A percentile compares a stretch with the other conserved stretches of the same genome.
These are phyloP conservation scores for Dimargaris cristalligena DNA, from an alignment of 192 early-diverging fungal species.

Conservation along the genomic window DNA sequence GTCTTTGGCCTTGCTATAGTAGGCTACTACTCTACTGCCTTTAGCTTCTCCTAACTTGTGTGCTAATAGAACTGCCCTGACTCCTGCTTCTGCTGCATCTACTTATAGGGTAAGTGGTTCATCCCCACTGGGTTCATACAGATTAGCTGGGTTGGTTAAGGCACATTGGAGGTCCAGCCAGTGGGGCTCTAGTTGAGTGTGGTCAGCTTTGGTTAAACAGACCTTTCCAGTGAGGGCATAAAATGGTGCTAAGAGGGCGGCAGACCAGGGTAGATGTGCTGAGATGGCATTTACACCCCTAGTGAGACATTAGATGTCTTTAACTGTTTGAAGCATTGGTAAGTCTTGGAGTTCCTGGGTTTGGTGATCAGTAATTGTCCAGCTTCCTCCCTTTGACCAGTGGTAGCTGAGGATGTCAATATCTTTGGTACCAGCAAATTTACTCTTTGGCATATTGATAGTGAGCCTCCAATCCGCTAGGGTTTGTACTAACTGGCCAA, in stretches of 20 bases:
- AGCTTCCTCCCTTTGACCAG: slow-evolving; percentile 3
- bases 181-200: not conserved
- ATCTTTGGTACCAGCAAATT: slow-evolving; percentile 11
- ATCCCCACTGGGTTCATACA: slow-evolving; percentile 14
- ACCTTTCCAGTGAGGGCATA: slow-evolving; percentile 10
- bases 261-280: slow-evolving; percentile 12
- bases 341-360: slow-evolving; percentile 7
- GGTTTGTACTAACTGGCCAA: not conserved
- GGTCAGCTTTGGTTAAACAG: not conserved
- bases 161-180: not conserved
- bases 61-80: slow-evolving; percentile 14
- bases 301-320: slow-evolving; percentile 4
- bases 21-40: slow-evolving; percentile 11
- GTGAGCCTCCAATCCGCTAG: slow-evolving; percentile 11
- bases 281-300: slow-evolving; percentile 14
- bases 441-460: slow-evolving; percentile 13
- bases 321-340: slow-evolving; percentile 9
- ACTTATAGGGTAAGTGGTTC: slow-evolving; percentile 10
- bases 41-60: slow-evolving; percentile 8
- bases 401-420: not conserved
- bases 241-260: slow-evolving; percentile 14
- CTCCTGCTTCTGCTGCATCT: slow-evolving; percentile 12
- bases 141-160: not conserved
- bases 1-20: slow-evolving; percentile 13
- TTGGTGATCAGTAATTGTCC: slow-evolving; percentile 11